Percentiles rank a stretch among this genome's conserved stretches.
Conservation (phyloP, 108 stramenopile genomes). For the Ochromonas danica region DNA sequence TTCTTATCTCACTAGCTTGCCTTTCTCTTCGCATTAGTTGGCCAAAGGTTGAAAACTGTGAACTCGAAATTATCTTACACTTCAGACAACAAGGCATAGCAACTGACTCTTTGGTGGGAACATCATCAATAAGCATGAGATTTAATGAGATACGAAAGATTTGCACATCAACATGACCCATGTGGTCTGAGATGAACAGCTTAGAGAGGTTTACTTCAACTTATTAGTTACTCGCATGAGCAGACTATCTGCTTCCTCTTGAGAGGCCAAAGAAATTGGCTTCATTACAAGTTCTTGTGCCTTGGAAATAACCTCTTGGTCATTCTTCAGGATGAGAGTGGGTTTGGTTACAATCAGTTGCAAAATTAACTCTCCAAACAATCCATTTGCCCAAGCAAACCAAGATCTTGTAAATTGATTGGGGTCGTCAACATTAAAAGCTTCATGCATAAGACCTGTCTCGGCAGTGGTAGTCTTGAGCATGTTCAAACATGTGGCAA, state of each 20-base stretch:
- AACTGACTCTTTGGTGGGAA: too few species aligned
- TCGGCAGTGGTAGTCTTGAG: constrained; percentile 48
- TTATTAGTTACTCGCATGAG: neutral
- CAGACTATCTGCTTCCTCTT: neutral
- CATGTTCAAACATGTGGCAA: constrained; percentile 42
- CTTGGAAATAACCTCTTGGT: neutral
- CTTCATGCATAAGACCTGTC: constrained; percentile 42
- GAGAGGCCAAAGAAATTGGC: neutral
- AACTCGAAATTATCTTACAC: neutral
- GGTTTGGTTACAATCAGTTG: constrained; percentile 49
- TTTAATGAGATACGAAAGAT: too few species aligned
- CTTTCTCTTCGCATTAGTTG: too few species aligned
- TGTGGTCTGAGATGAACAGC: too few species aligned
- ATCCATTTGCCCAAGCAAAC: constrained; percentile 69
- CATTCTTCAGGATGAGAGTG: constrained; percentile 33
- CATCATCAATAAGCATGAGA: too few species aligned
- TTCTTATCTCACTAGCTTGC: too few species aligned
- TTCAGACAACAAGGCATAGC: too few species aligned
- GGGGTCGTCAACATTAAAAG: constrained; percentile 49
- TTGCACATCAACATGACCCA: too few species aligned
- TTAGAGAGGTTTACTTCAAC: too few species aligned
- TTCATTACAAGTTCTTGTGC: constrained; percentile 15
- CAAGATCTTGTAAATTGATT: constrained; percentile 54
- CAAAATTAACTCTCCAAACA: constrained; percentile 70
- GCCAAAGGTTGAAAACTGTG: too few species aligned